phyloP scores from a whole-genome alignment of 352 stramenopile species.

The Pythium dissimile region DNA sequence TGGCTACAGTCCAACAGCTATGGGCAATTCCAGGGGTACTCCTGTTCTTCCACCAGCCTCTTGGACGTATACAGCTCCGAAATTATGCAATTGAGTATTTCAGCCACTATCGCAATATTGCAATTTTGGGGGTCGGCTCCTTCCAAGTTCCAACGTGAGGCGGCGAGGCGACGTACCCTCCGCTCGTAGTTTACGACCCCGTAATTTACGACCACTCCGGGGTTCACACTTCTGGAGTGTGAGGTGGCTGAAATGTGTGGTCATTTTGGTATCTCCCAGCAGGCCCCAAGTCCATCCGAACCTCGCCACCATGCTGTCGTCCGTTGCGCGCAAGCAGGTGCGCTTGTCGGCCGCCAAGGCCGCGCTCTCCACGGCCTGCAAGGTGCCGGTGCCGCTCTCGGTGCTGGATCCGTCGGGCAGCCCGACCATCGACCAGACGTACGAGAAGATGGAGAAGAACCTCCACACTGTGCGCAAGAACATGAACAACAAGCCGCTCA shows the following conservation, averaged over 20 bases:
- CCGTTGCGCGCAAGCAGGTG: constrained; percentile 62
- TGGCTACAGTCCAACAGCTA: too few relatives aligned
- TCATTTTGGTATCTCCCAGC: constrained; percentile 80
- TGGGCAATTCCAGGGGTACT: too few relatives aligned
- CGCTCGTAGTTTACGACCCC: constrained; percentile 1
- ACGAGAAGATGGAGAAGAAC: constrained; percentile 92
- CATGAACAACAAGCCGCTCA: constrained; percentile 86
- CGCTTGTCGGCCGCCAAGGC: constrained; percentile 65
- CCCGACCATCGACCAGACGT: constrained; percentile 91
- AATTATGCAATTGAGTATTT: too few relatives aligned
- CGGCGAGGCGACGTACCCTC: constrained; percentile 14
- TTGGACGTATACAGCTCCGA: too few relatives aligned
- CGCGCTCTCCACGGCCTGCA: constrained; percentile 73
- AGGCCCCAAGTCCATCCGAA: constrained; percentile 29
- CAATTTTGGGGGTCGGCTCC: not conserved
- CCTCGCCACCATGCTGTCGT: constrained; percentile 54
- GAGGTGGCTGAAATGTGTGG: constrained; percentile 32
- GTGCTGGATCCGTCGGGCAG: constrained; percentile 89
- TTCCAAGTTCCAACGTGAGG: constrained; percentile 5
- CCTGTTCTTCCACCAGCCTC: too few relatives aligned
- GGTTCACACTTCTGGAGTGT: constrained; percentile 5
- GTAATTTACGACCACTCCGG: constrained; percentile 26
- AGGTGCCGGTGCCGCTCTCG: constrained; percentile 75
- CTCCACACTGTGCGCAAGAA: constrained; percentile 88
- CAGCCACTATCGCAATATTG: too few relatives aligned